phyloP scores from a whole-genome alignment of 495 filamentous ascomycete species.

The Aeminium ludgeri region DNA sequence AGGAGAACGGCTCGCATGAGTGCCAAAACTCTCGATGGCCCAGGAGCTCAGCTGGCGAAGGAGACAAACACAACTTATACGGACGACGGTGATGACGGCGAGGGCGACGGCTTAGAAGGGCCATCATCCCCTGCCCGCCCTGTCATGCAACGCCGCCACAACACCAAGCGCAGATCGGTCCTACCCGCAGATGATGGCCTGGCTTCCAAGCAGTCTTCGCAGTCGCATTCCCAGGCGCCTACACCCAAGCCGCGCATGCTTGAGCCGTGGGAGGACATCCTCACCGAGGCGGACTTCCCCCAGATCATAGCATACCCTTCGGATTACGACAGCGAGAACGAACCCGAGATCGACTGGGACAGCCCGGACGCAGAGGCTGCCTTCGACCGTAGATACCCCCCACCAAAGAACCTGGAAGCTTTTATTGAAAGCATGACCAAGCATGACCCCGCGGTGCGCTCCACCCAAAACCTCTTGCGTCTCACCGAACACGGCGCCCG shows the following conservation, averaged over 20 bases:
- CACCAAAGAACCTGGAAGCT: background rate
- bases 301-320: background rate
- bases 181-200: background rate
- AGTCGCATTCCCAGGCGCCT: constrained; percentile 3
- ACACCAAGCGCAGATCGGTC: background rate
- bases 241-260: constrained; percentile 13
- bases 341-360: constrained; percentile 4
- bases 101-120: background rate
- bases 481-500: constrained; percentile 35
- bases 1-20: too few relatives aligned
- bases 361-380: constrained; percentile 4
- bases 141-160: background rate
- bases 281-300: constrained; percentile 4
- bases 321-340: background rate
- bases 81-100: background rate
- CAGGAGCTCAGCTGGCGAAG: too few relatives aligned
- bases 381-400: too few relatives aligned
- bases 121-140: too few relatives aligned
- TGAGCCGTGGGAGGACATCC: constrained; percentile 8
- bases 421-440: constrained; percentile 21
- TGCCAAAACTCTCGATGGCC: too few relatives aligned
- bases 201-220: constrained; percentile 2
- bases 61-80: too few relatives aligned
- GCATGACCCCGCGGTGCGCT: constrained; percentile 18
- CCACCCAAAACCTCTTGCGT: constrained; percentile 35